Evolutionary conservation across 106 monocot species (phyloP).

Genomic region (Chionographis japonica): DNA sequence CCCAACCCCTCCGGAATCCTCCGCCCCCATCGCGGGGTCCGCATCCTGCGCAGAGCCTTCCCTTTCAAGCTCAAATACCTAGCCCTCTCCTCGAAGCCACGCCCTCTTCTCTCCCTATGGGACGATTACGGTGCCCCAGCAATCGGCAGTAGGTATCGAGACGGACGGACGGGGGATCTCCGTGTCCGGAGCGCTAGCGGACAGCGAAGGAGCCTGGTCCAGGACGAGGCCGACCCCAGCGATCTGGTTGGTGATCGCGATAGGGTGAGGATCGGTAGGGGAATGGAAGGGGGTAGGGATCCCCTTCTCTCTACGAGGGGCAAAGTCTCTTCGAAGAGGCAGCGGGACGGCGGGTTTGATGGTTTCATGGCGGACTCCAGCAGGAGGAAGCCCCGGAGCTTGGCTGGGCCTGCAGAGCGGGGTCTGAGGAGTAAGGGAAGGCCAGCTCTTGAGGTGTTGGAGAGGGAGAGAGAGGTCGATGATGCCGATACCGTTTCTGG

Average conservation of each 20-base stretch:
- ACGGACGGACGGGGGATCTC: neutral
- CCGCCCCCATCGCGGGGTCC: slow-evolving; percentile 1
- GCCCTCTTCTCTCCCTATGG: slow-evolving; percentile 3
- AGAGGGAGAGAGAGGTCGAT: slow-evolving; percentile 3
- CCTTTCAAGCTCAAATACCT: slow-evolving; percentile 28
- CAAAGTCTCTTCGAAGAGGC: neutral
- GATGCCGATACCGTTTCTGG: slow-evolving; percentile 1
- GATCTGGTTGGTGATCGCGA: slow-evolving; percentile 16
- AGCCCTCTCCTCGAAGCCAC: slow-evolving; percentile 6
- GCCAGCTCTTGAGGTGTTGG: slow-evolving; percentile 2
- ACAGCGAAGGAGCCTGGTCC: slow-evolving; percentile 11
- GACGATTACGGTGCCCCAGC: neutral
- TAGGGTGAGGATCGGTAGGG: neutral
- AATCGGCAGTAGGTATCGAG: neutral
- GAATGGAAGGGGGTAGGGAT: slow-evolving; percentile 4
- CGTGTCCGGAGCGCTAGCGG: neutral
- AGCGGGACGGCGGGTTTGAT: neutral
- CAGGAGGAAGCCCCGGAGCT: neutral
- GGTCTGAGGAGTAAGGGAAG: neutral
- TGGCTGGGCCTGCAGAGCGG: neutral
- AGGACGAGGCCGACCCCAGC: slow-evolving; percentile 28
- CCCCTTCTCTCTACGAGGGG: neutral
- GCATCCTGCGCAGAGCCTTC: slow-evolving; percentile 20
- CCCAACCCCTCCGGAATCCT: slow-evolving; percentile 5
- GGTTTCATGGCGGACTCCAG: neutral